phyloP scores from a whole-genome alignment of 2,329 filamentous ascomycete genomes.

The Ascomycota sp. region DNA sequence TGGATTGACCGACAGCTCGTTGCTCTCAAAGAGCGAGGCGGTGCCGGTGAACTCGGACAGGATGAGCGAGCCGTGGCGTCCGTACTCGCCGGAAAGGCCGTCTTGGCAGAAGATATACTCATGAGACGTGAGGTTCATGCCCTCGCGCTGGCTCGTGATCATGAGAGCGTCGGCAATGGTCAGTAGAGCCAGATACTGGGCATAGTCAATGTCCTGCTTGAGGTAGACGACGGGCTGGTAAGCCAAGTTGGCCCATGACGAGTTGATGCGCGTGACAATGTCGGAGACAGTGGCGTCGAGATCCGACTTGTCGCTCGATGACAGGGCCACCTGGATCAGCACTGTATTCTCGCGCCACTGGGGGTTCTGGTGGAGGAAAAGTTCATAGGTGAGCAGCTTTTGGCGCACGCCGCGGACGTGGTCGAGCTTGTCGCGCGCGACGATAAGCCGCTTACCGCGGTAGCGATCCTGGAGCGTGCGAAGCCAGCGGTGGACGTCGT shows the following conservation, averaged over 20 bases:
- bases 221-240: conserved; percentile 88
- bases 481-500: conserved; percentile 61
- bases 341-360: conserved; percentile 78
- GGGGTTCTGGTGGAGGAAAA: conserved; percentile 86
- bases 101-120: conserved; percentile 91
- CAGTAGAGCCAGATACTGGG: conserved; percentile 80
- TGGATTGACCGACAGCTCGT: conserved; percentile 74
- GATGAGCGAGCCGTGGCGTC: conserved; percentile 76
- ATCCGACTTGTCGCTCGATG: conserved; percentile 71
- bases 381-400: conserved; percentile 78
- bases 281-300: conserved; percentile 77
- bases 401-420: conserved; percentile 80
- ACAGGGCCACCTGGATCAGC: conserved; percentile 83
- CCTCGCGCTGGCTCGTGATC: conserved; percentile 87
- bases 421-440: conserved; percentile 86
- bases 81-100: conserved; percentile 44
- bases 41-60: conserved; percentile 91
- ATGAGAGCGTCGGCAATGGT: conserved; percentile 81
- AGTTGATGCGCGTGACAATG: conserved; percentile 88
- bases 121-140: conserved; percentile 92
- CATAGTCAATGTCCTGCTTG: conserved; percentile 83
- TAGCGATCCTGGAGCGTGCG: conserved; percentile 66
- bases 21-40: conserved; percentile 60
- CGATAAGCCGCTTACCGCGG: conserved; percentile 73
- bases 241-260: conserved; percentile 70